Evolutionary conservation across 371 early-diverging fungal species (phyloP).

Genomic region (Gilbertella persicaria): DNA sequence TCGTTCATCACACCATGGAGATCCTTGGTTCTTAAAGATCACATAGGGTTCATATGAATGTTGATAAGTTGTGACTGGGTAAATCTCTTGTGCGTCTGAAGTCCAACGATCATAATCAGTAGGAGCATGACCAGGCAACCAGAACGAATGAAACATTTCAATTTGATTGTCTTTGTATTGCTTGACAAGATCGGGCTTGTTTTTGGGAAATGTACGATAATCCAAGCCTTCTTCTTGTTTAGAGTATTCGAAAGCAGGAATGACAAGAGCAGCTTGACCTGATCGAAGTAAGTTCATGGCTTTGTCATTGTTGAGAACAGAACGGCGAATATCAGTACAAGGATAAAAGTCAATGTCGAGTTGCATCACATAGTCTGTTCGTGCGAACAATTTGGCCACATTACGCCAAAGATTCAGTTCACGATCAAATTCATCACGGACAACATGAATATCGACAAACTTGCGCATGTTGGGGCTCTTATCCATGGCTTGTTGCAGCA

Average conservation of each 20-base stretch:
- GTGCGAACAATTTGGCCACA: slow-evolving; percentile 61
- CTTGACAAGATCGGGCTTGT: slow-evolving; percentile 40
- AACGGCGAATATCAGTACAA: slow-evolving; percentile 52
- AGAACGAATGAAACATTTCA: slow-evolving; percentile 58
- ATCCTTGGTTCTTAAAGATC: slow-evolving; percentile 51
- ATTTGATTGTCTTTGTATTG: slow-evolving; percentile 38
- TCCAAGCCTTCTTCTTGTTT: slow-evolving; percentile 55
- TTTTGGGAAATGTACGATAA: slow-evolving; percentile 48
- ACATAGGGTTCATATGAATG: slow-evolving; percentile 66
- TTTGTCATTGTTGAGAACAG: slow-evolving; percentile 36
- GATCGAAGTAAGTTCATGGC: slow-evolving; percentile 38
- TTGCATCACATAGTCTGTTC: slow-evolving; percentile 62
- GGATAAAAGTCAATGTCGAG: slow-evolving; percentile 65
- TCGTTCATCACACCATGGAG: slow-evolving; percentile 67
- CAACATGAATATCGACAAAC: slow-evolving; percentile 60
- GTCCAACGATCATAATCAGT: slow-evolving; percentile 60
- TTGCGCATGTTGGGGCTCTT: slow-evolving; percentile 47
- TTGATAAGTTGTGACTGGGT: slow-evolving; percentile 56
- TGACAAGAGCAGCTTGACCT: slow-evolving; percentile 51
- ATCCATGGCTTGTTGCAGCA: slow-evolving; percentile 46
- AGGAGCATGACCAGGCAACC: slow-evolving; percentile 59
- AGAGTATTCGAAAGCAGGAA: slow-evolving; percentile 64
- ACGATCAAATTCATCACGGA: slow-evolving; percentile 59
- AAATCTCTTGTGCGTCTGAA: slow-evolving; percentile 29
- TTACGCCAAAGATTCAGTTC: slow-evolving; percentile 69